Conservation (phyloP, 345 rosid species). For the Moricandia moricandioides region DNA sequence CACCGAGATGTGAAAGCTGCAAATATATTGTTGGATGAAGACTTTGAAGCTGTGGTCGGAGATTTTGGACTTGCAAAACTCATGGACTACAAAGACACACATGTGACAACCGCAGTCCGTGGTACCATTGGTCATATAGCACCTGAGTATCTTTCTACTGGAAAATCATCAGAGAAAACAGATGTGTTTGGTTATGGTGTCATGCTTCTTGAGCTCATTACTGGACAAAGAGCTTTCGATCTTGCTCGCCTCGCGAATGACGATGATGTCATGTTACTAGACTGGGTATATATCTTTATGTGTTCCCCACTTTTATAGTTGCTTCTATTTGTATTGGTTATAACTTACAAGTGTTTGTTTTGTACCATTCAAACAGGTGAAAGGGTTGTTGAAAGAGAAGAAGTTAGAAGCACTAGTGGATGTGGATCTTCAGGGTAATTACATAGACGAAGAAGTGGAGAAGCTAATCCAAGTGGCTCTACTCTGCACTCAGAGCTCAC, state of each 20-base stretch:
- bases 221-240: slow-evolving; percentile 93
- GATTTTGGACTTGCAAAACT: slow-evolving; percentile 96
- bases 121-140: slow-evolving; percentile 99
- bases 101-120: slow-evolving; percentile 93
- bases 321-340: not conserved
- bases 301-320: not conserved
- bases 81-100: slow-evolving; percentile 94
- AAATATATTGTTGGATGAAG: slow-evolving; percentile 85
- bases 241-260: slow-evolving; percentile 92
- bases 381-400: slow-evolving; percentile 86
- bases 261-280: slow-evolving; percentile 94
- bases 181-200: slow-evolving; percentile 97
- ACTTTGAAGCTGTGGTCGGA: slow-evolving; percentile 93
- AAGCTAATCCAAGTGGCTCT: slow-evolving; percentile 93
- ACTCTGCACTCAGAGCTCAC: slow-evolving; percentile 82
- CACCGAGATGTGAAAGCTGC: slow-evolving; percentile 99
- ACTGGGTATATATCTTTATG: slow-evolving; percentile 65
- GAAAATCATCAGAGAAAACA: slow-evolving; percentile 95
- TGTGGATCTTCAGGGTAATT: slow-evolving; percentile 60
- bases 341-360: not conserved
- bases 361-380: slow-evolving; percentile 52
- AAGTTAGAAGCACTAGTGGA: slow-evolving; percentile 79
- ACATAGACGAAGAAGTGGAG: slow-evolving; percentile 77
- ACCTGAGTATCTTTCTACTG: slow-evolving; percentile 96
- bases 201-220: slow-evolving; percentile 84